Evolutionary conservation across 2,329 filamentous ascomycete species (phyloP).

Genomic region (Diatrype stigma): DNA sequence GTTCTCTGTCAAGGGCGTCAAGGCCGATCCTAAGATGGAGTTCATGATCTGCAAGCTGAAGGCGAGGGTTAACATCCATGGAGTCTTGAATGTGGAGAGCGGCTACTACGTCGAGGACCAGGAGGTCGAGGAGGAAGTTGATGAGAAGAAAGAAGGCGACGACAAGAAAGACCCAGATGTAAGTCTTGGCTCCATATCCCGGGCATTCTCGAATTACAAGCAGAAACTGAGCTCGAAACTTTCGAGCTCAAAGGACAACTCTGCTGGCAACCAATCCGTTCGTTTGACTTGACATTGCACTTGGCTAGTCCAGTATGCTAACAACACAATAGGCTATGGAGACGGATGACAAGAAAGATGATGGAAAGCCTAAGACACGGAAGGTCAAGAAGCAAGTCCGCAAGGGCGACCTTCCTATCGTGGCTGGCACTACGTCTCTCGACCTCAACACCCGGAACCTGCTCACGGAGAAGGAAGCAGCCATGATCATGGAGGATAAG

Average conservation of each 20-base stretch:
- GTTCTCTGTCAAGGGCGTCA: slow-evolving; percentile 97
- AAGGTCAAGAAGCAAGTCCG: slow-evolving; percentile 99
- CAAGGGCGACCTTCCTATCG: slow-evolving; percentile 90
- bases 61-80: slow-evolving; percentile 93
- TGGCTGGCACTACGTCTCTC: slow-evolving; percentile 75
- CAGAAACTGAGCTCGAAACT: slow-evolving; percentile 18
- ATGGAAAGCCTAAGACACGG: slow-evolving; percentile 71
- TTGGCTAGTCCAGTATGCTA: slow-evolving; percentile 10
- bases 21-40: slow-evolving; percentile 87
- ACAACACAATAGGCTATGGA: slow-evolving; percentile 68
- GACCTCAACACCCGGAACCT: slow-evolving; percentile 63
- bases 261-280: slow-evolving; percentile 12
- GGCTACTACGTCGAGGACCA: slow-evolving; percentile 98
- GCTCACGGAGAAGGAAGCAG: slow-evolving; percentile 75
- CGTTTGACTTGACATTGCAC: slow-evolving; percentile 1
- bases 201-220: slow-evolving; percentile 10
- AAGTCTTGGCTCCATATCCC: slow-evolving; percentile 38
- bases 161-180: slow-evolving; percentile 69
- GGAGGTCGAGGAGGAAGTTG: slow-evolving; percentile 91
- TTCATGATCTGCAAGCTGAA: slow-evolving; percentile 99
- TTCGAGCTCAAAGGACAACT: slow-evolving; percentile 14
- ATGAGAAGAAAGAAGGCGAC: slow-evolving; percentile 53
- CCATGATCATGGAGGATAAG: slow-evolving; percentile 98
- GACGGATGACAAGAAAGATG: slow-evolving; percentile 64
- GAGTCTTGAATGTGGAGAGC: slow-evolving; percentile 91